Conservation (phyloP, 495 filamentous ascomycete genomes). For the Neurospora sp. region DNA sequence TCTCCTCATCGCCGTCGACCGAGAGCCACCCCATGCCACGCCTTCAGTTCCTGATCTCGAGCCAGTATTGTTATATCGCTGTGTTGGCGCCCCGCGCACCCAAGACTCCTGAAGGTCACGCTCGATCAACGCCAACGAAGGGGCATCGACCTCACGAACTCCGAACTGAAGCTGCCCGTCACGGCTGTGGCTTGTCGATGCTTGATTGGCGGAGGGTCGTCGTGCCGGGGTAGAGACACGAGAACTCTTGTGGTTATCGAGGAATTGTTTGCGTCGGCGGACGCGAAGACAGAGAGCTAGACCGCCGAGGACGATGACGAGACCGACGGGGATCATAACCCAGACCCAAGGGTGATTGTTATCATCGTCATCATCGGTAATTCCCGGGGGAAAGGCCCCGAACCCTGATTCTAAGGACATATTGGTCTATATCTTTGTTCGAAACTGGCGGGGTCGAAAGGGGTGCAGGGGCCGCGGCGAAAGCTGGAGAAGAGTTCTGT, state of each 20-base stretch:
- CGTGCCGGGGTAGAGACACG: neutral
- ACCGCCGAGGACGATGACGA: slow-evolving; percentile 8
- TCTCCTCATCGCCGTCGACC: neutral
- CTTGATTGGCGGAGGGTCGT: neutral
- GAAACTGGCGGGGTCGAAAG: neutral
- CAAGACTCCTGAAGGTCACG: slow-evolving; percentile 19
- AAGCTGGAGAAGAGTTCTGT: neutral
- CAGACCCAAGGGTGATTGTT: slow-evolving; percentile 5
- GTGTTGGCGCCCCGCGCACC: slow-evolving; percentile 10
- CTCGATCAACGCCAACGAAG: slow-evolving; percentile 7
- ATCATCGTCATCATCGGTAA: neutral
- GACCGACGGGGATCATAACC: slow-evolving; percentile 16
- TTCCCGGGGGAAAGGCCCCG: neutral
- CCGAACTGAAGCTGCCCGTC: neutral
- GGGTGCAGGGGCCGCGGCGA: neutral
- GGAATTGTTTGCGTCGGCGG: slow-evolving; percentile 3
- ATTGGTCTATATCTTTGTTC: neutral
- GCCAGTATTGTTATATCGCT: neutral
- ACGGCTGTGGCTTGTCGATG: neutral
- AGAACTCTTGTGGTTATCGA: neutral
- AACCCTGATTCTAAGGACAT: neutral
- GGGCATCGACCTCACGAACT: neutral
- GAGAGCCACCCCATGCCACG: neutral
- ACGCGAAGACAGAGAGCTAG: slow-evolving; percentile 10
- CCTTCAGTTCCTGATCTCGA: neutral